These are phyloP conservation scores for Botryotinia calthae DNA, from an alignment of 2,329 filamentous ascomycete genomes.

Conservation along the genomic window DNA sequence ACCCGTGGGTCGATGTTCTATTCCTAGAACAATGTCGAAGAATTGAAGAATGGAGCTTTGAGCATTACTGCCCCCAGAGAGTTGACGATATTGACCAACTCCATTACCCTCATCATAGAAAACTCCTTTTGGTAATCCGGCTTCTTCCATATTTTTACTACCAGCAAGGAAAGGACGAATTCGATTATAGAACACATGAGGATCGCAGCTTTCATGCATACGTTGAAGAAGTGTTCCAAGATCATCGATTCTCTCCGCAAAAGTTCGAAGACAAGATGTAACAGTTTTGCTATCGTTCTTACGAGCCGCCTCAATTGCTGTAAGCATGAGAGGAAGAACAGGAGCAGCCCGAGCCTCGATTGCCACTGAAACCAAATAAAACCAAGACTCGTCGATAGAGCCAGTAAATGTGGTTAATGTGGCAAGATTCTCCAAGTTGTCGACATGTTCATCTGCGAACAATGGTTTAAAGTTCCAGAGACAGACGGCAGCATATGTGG, in stretches of 20 bases:
- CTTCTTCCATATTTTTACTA: constrained; percentile 96
- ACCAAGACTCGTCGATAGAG: constrained; percentile 96
- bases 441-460: constrained; percentile 77
- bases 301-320: constrained; percentile 78
- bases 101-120: constrained; percentile 80
- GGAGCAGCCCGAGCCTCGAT: constrained; percentile 91
- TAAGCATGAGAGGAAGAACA: constrained; percentile 83
- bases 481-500: constrained; percentile 87
- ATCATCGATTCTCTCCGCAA: constrained; percentile 87
- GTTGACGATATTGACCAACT: constrained; percentile 69
- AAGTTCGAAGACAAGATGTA: constrained; percentile 70
- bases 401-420: constrained; percentile 91
- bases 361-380: constrained; percentile 91
- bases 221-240: constrained; percentile 73
- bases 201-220: constrained; percentile 96
- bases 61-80: constrained; percentile 91
- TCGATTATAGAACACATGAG: constrained; percentile 90
- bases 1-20: constrained; percentile 88
- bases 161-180: constrained; percentile 95
- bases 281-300: constrained; percentile 68
- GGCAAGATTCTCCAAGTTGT: constrained; percentile 82
- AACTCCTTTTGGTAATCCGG: constrained; percentile 82
- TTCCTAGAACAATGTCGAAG: constrained; percentile 86
- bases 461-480: constrained; percentile 97
- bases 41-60: constrained; percentile 97